These are phyloP conservation scores for Yamadazyma dushanensis DNA, from an alignment of 1,139 yeast genomes.

Conservation along the genomic window DNA sequence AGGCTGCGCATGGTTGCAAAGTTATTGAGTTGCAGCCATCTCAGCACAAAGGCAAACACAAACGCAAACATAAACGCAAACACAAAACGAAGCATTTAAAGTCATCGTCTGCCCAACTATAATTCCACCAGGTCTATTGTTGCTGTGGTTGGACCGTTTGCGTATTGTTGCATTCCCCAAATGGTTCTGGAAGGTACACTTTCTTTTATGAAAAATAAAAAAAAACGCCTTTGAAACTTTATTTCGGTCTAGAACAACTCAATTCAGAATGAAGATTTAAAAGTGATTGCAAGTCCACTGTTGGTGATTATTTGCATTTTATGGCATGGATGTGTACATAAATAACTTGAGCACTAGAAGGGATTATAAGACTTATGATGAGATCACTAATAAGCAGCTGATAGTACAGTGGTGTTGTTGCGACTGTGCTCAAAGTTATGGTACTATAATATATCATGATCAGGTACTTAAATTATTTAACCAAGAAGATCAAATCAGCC, in stretches of 20 bases:
- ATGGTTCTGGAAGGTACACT: too few relatives aligned
- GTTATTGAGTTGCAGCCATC: too few relatives aligned
- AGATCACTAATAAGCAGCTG: slow-evolving; percentile 22
- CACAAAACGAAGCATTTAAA: too few relatives aligned
- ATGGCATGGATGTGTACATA: slow-evolving; percentile 10
- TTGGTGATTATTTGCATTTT: too few relatives aligned
- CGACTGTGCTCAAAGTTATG: slow-evolving; percentile 52
- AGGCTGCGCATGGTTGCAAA: too few relatives aligned
- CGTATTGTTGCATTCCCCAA: too few relatives aligned
- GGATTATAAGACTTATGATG: slow-evolving; percentile 7
- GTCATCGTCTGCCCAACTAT: too few relatives aligned
- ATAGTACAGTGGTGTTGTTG: slow-evolving; percentile 57
- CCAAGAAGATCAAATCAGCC: slow-evolving; percentile 12
- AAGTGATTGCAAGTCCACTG: slow-evolving; percentile 1
- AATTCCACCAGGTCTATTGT: too few relatives aligned
- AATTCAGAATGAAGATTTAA: not conserved
- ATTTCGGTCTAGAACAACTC: slow-evolving; percentile 5
- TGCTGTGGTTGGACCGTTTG: too few relatives aligned
- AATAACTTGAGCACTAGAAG: slow-evolving; percentile 4
- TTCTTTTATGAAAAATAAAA: not conserved
- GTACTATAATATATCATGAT: slow-evolving; percentile 35
- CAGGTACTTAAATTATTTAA: slow-evolving; percentile 11
- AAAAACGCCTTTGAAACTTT: slow-evolving; percentile 6
- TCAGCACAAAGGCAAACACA: too few relatives aligned
- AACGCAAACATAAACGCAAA: too few relatives aligned